phyloP scores from a whole-genome alignment of 495 filamentous ascomycete species.

The Schizothecium vesticola region DNA sequence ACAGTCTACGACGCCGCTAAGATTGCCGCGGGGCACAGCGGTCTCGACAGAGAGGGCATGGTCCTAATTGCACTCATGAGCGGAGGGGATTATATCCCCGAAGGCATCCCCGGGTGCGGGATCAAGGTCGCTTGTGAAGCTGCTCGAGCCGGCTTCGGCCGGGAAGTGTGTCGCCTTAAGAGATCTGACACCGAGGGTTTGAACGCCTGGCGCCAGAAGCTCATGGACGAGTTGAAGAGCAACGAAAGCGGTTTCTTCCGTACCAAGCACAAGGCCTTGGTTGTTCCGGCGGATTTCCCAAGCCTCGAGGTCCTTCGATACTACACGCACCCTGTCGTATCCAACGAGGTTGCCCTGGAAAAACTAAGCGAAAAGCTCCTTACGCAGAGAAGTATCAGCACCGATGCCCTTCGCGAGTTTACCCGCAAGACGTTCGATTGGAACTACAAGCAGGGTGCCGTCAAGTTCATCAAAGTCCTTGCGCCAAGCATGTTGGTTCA shows the following conservation, averaged over 20 bases:
- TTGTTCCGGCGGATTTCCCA: conserved; percentile 77
- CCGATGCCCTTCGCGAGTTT: conserved; percentile 63
- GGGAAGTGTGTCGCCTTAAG: conserved; percentile 60
- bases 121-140: conserved; percentile 85
- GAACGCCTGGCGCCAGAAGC: conserved; percentile 64
- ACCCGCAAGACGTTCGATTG: conserved; percentile 79
- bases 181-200: conserved; percentile 49
- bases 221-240: conserved; percentile 69
- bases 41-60: conserved; percentile 82
- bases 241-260: conserved; percentile 83
- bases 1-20: conserved; percentile 60
- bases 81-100: conserved; percentile 90
- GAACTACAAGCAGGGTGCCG: conserved; percentile 68
- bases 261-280: conserved; percentile 64
- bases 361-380: conserved; percentile 49
- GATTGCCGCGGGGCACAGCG: conserved; percentile 46
- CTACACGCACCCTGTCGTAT: conserved; percentile 82
- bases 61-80: conserved; percentile 92
- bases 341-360: conserved; percentile 53
- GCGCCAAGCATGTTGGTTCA: conserved; percentile 71
- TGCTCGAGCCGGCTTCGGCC: conserved; percentile 81
- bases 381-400: conserved; percentile 63
- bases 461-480: conserved; percentile 76
- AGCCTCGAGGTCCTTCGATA: conserved; percentile 71
- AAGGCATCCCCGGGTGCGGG: conserved; percentile 82